phyloP scores from a whole-genome alignment of 2,329 filamentous ascomycete species.

The Fusarium illudens region DNA sequence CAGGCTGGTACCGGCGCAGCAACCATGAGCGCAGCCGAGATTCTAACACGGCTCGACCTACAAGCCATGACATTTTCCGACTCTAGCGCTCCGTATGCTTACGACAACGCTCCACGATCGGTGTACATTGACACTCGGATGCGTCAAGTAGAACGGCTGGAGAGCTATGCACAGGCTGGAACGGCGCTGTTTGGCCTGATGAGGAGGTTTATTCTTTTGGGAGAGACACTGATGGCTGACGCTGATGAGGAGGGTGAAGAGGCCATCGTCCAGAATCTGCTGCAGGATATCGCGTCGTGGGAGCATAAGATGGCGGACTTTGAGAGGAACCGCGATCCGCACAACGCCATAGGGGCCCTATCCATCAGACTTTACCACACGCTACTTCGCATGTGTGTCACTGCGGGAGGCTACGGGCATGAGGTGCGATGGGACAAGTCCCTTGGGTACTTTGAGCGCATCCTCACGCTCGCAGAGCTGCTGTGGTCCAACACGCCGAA shows the following conservation, averaged over 20 bases:
- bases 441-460: constrained; percentile 43
- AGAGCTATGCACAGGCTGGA: constrained; percentile 36
- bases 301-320: constrained; percentile 38
- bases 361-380: constrained; percentile 45
- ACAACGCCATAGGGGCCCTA: constrained; percentile 26
- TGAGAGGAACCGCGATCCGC: constrained; percentile 15
- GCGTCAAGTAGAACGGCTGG: constrained; percentile 4
- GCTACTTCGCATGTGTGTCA: constrained; percentile 31
- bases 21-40: constrained; percentile 33
- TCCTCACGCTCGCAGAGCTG: constrained; percentile 31
- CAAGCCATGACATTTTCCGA: constrained; percentile 48
- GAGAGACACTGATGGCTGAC: constrained; percentile 1
- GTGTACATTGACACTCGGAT: constrained; percentile 26
- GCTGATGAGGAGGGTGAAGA: neutral
- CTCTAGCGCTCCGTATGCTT: constrained; percentile 44
- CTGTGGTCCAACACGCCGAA: constrained; percentile 24
- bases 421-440: constrained; percentile 44
- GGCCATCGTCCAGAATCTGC: neutral
- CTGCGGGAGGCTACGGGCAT: constrained; percentile 30
- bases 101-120: constrained; percentile 16
- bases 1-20: constrained; percentile 19
- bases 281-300: constrained; percentile 30
- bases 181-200: constrained; percentile 34
- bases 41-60: constrained; percentile 45
- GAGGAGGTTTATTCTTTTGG: constrained; percentile 34